Conservation (phyloP, 208 protist genomes). For the Phytomonas serpens region DNA sequence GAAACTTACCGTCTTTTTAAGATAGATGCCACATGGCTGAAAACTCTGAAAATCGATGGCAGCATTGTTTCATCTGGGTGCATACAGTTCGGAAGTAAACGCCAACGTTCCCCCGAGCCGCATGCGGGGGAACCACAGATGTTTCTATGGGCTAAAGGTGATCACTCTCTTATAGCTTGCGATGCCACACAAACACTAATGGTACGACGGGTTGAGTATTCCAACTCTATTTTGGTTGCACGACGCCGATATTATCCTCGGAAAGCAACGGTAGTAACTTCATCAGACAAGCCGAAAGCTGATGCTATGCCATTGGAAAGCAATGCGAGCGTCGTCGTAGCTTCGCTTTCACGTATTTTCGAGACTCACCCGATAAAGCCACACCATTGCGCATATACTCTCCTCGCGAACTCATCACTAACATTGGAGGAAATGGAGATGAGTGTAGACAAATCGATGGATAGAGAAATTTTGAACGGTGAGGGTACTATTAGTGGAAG, state of each 20-base stretch:
- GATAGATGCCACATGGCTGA: conserved; percentile 9
- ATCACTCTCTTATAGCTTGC: not conserved
- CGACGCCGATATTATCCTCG: conserved; percentile 6
- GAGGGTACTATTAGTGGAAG: not conserved
- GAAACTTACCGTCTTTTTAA: conserved; percentile 27
- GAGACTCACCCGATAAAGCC: conserved; percentile 26
- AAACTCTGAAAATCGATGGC: not conserved
- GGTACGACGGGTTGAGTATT: conserved; percentile 71
- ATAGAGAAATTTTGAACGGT: not conserved
- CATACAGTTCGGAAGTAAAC: not conserved
- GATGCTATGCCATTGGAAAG: not conserved
- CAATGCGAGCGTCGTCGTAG: conserved; percentile 17
- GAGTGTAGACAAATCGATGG: not conserved
- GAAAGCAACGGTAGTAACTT: conserved; percentile 7
- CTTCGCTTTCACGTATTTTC: conserved; percentile 38
- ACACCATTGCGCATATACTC: conserved; percentile 19
- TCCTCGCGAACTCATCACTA: conserved; percentile 24
- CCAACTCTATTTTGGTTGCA: conserved; percentile 61
- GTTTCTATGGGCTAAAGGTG: not conserved
- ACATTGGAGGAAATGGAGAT: conserved; percentile 44
- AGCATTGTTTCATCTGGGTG: not conserved
- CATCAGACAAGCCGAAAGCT: not conserved
- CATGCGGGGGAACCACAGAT: not conserved
- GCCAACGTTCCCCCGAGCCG: not conserved
- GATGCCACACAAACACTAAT: conserved; percentile 11